Conservation (phyloP, 2,329 filamentous ascomycete species). For the Aspergillus hortae region DNA sequence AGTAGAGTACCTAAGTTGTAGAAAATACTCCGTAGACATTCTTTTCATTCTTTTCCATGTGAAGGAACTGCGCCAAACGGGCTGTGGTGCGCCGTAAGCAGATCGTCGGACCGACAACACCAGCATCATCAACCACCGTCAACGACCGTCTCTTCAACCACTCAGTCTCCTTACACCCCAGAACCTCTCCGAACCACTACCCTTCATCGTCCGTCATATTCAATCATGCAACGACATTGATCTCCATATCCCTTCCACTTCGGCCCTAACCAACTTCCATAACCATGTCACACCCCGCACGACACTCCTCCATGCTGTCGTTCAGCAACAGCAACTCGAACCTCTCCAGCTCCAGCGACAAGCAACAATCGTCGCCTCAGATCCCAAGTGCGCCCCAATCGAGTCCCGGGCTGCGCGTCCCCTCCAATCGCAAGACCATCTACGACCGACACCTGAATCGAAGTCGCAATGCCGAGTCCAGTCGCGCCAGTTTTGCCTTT, state of each 20-base stretch:
- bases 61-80: not conserved
- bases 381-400: conserved; percentile 47
- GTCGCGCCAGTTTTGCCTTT: conserved; percentile 91
- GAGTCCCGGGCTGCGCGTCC: conserved; percentile 68
- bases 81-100: not conserved
- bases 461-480: conserved; percentile 81
- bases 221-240: conserved; percentile 1
- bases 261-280: not conserved
- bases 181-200: too few species aligned
- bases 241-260: not conserved
- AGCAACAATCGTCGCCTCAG: conserved; percentile 36
- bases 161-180: too few species aligned
- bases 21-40: too few species aligned
- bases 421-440: conserved; percentile 93
- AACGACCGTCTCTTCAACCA: not conserved
- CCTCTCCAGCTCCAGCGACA: conserved; percentile 15
- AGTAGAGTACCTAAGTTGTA: not conserved
- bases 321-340: conserved; percentile 25
- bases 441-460: conserved; percentile 95
- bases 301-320: conserved; percentile 32
- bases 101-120: not conserved
- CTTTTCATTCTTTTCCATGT: too few species aligned
- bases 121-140: not conserved
- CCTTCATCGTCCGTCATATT: too few species aligned
- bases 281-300: conserved; percentile 28